These are phyloP conservation scores for Nitzschia sp. DNA, from an alignment of 108 stramenopile genomes.

Conservation along the genomic window DNA sequence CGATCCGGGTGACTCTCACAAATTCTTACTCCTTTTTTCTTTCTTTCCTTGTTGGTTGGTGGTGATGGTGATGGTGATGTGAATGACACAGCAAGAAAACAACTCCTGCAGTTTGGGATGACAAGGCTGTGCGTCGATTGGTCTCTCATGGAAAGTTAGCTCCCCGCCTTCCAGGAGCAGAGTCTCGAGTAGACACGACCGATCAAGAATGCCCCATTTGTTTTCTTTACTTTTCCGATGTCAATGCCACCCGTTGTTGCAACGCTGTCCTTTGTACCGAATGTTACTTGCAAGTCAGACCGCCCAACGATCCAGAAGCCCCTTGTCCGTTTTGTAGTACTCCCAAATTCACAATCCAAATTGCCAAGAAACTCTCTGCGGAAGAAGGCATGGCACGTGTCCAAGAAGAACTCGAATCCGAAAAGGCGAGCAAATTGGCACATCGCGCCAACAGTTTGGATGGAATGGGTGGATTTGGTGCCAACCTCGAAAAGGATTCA, in stretches of 20 bases:
- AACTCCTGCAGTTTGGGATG: conserved; percentile 57
- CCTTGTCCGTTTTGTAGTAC: conserved; percentile 77
- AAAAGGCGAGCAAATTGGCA: conserved; percentile 51
- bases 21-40: too few species aligned
- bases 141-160: conserved; percentile 73
- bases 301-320: conserved; percentile 57
- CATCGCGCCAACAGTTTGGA: background rate
- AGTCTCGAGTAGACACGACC: conserved; percentile 31
- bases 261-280: conserved; percentile 81
- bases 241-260: conserved; percentile 80
- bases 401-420: conserved; percentile 51
- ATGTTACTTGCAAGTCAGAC: conserved; percentile 80
- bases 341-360: conserved; percentile 43
- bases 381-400: conserved; percentile 40
- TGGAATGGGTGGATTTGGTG: conserved; percentile 46
- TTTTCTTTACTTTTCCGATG: conserved; percentile 69
- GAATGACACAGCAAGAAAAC: too few species aligned
- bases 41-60: conserved; percentile 11
- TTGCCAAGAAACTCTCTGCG: conserved; percentile 45
- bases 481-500: conserved; percentile 62
- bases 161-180: conserved; percentile 60
- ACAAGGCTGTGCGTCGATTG: conserved; percentile 66
- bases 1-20: too few species aligned
- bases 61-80: too few species aligned
- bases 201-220: conserved; percentile 88